Conservation (phyloP, 352 stramenopile genomes). For the Phytophthora cactorum region DNA sequence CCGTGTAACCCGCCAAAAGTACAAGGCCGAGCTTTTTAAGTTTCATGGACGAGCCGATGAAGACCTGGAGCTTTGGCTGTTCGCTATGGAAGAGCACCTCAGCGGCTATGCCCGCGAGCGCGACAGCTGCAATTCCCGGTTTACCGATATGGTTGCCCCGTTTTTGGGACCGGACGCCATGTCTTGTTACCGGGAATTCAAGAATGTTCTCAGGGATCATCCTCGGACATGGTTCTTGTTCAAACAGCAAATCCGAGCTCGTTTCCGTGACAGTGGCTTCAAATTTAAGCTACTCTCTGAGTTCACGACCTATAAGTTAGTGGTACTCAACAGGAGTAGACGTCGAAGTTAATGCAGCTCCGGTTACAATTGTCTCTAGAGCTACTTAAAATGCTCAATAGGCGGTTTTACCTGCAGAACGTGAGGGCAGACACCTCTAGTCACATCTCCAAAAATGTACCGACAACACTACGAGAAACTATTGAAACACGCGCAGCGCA, state of each 20-base stretch:
- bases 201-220: not conserved
- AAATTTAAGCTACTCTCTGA: conserved; percentile 2
- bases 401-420: conserved; percentile 8
- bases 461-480: conserved; percentile 4
- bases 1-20: not conserved
- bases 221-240: not conserved
- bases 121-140: not conserved
- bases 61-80: not conserved
- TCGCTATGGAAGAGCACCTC: not conserved
- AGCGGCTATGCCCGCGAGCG: not conserved
- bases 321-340: conserved; percentile 9
- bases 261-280: conserved; percentile 4
- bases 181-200: not conserved
- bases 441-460: conserved; percentile 13
- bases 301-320: conserved; percentile 2
- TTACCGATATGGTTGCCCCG: not conserved
- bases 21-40: not conserved
- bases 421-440: conserved; percentile 3
- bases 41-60: not conserved
- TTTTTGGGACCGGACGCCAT: not conserved
- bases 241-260: conserved; percentile 4
- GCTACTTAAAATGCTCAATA: not conserved
- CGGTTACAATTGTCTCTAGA: not conserved
- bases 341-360: not conserved
- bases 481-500: conserved; percentile 9